Evolutionary conservation across 2,329 filamentous ascomycete genomes (phyloP), one percentile per base, ranked within the genome.

Genomic region (Arthrobotrys sphaeroides): DNA sequence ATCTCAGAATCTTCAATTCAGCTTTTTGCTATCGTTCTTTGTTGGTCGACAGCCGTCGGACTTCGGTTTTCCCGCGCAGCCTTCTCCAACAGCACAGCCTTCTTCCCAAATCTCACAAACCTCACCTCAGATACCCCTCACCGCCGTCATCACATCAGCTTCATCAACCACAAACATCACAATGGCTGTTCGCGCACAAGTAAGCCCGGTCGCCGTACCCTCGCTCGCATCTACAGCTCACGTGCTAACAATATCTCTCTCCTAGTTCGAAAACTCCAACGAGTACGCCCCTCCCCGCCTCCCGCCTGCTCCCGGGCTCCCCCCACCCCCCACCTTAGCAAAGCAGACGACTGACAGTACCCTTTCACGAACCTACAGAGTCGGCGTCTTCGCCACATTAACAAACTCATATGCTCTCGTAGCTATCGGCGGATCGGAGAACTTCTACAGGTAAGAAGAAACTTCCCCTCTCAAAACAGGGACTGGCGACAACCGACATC

Each of bases 361-460:
- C 55, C 62, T 45, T 26, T n/a, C n/a, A n/a, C 20, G n/a, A 40
- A 60, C 10, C n/a, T 22, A 31, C 81, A 97, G 94, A 85, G 92
- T 99, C 82, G 95, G 95, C 83, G 95, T 98, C 82, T 99, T 99
- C 84, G 85, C 94, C 77, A 97, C 93, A 77, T 91, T 99, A 82
- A 99, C 95, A 80, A 99, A 99, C 85, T 94, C 93, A 75, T 99
- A 97, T 84, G 93, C 94, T 80, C 88, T 99, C 81, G 93, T 97
- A 80, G 94, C 94, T 78, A 89, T 97, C 79, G 95, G 95, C 82
- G 94, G 92, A 80, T 97, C 93, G 82, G 94, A 97, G 87, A 98
- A 98, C 88, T 99, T 99, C 85, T 98, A 98, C 89, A 94, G 89
- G 89, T 90, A 83, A 77, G 84, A 33, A n/a, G n/a, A n/a, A n/a